These are phyloP conservation scores for Dissoconium aciculare DNA, from an alignment of 2,329 filamentous ascomycete species.

Conservation along the genomic window DNA sequence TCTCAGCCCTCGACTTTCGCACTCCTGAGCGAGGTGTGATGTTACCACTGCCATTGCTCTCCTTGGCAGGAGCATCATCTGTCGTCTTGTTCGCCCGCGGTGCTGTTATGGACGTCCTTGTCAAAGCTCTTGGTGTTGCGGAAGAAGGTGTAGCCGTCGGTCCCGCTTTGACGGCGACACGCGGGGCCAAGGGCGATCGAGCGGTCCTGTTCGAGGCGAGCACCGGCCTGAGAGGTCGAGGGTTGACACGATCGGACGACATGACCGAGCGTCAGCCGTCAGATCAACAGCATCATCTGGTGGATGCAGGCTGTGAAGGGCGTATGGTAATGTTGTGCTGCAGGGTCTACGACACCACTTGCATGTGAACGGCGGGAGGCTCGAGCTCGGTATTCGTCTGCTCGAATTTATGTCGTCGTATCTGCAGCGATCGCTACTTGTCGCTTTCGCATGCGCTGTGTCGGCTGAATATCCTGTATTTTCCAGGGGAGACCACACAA, in stretches of 20 bases:
- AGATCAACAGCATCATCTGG: slow-evolving; percentile 3
- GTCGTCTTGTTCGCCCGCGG: slow-evolving; percentile 7
- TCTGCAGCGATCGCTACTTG: no score
- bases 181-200: slow-evolving; percentile 44
- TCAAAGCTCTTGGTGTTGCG: slow-evolving; percentile 7
- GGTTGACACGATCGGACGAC: slow-evolving; percentile 9
- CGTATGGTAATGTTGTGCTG: no score
- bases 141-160: slow-evolving; percentile 7
- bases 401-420: no score
- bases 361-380: no score
- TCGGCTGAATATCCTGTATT: no score
- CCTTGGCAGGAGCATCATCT: slow-evolving; percentile 34
- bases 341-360: no score
- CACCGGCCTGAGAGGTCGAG: slow-evolving; percentile 10
- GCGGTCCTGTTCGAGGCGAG: slow-evolving; percentile 13
- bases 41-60: slow-evolving; percentile 50
- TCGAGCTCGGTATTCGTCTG: no score
- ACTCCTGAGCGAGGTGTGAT: slow-evolving; percentile 66
- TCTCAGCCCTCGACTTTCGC: slow-evolving; percentile 57
- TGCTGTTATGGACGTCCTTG: neutral
- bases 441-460: no score
- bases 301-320: no score
- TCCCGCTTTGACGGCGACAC: slow-evolving; percentile 27
- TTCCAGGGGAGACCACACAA: no score
- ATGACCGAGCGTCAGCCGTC: slow-evolving; percentile 3